Base-by-base conservation (phyloP, 2,329 filamentous ascomycete species). In the Apiospora koreana region DNA sequence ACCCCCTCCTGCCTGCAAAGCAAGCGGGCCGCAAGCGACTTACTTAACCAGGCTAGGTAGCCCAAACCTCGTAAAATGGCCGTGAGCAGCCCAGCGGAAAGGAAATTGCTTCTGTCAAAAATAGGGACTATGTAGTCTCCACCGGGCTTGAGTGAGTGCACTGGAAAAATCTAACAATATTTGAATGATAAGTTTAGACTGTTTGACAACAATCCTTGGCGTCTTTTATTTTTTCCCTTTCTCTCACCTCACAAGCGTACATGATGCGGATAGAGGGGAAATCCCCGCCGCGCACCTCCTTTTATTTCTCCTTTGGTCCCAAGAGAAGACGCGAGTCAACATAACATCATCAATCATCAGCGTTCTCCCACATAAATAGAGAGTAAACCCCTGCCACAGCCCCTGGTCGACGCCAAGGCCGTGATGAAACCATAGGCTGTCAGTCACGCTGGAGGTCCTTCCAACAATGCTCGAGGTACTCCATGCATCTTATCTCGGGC, bases 31-130 rank as follows among this genome's bases (percentile, higher is more conserved):
- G 21, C 50, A 28, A 62, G 31, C 28, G 31, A 62, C 54, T n/a
- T 38, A 62, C 54, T n/a, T 38, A n/a, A 21, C 3, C 18, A 31
- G 25, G 25, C 25, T 48, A 10, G 45, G 8, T 23, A 31, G 12
- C 48, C 48, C 48, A 54, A 31, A 18, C 50, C 54, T 62, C 54
- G 54, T 38, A 38, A 38, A 62, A 62, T 43, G 18, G 31, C 28
- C 28, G 28, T 58, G 28, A 25, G 46, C 48, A 54, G 28, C 54
- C 54, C 54, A 38, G 31, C 28, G 54, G 54, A 66, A 45, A 66
- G 64, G 64, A 66, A 45, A 66, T 66, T 66, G 64, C 38, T 66
- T 45, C 64, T 43, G 64, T 66, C 42, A 42, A 43, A n/a, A 45
- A 66, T 43, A 42, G 42, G 64, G 64, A 45, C 7, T 28, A 66